These are phyloP conservation scores for Yarrowia sp. DNA, from an alignment of 805 yeast species.

Conservation along the genomic window DNA sequence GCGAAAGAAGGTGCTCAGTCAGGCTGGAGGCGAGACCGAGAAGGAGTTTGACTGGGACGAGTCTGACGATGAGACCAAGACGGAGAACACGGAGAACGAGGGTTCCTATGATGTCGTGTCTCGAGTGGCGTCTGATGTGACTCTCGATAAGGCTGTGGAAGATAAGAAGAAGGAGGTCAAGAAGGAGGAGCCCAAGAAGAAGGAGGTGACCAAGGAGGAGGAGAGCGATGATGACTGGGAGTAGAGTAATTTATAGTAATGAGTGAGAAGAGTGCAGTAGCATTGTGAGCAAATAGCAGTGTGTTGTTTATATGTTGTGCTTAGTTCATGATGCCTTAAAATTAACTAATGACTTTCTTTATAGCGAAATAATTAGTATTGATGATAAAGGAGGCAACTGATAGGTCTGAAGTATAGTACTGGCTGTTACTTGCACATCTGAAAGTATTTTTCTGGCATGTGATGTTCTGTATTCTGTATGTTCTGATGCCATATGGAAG, in stretches of 20 bases:
- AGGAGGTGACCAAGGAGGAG: constrained; percentile 17
- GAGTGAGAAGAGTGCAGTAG: background rate
- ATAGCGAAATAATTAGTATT: too few relatives aligned
- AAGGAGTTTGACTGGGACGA: constrained; percentile 45
- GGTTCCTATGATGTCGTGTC: constrained; percentile 32
- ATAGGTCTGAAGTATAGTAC: too few relatives aligned
- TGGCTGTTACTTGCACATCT: too few relatives aligned
- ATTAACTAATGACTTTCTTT: too few relatives aligned
- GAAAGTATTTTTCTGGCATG: too few relatives aligned
- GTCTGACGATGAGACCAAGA: constrained; percentile 23
- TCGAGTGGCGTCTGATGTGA: constrained; percentile 3
- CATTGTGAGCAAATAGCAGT: too few relatives aligned
- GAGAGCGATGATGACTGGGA: constrained; percentile 39
- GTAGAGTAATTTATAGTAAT: constrained; percentile 24
- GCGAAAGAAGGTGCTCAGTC: constrained; percentile 66
- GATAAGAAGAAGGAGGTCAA: background rate
- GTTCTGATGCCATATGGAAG: too few relatives aligned
- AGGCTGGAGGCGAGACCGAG: constrained; percentile 54
- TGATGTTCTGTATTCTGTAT: too few relatives aligned
- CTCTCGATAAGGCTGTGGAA: background rate
- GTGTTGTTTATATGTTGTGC: too few relatives aligned
- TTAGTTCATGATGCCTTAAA: too few relatives aligned
- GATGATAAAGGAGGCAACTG: too few relatives aligned
- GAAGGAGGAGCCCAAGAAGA: background rate
- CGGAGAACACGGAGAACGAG: constrained; percentile 16